phyloP scores from a whole-genome alignment of 202 grass and related monocot species.

The Eragrostis tef region DNA sequence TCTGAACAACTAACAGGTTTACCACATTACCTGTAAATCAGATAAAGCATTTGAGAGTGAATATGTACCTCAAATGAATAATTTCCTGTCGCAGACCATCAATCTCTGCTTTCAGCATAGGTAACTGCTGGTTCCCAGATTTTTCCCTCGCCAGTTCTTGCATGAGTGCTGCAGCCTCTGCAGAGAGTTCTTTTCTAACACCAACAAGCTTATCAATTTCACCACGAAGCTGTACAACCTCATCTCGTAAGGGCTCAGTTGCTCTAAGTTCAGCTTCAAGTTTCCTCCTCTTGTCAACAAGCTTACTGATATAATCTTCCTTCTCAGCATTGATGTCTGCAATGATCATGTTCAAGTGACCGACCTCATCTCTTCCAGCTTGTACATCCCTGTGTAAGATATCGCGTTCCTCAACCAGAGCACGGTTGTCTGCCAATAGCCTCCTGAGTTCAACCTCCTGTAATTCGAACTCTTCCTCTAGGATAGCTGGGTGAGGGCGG shows the following conservation, averaged over 20 bases:
- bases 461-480: conserved; percentile 65
- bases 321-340: conserved; percentile 66
- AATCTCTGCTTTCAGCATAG: conserved; percentile 63
- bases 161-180: conserved; percentile 61
- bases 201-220: conserved; percentile 65
- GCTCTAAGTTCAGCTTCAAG: conserved; percentile 81
- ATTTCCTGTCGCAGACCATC: conserved; percentile 63
- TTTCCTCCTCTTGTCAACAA: conserved; percentile 72
- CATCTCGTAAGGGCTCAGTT: conserved; percentile 65
- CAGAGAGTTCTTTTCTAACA: conserved; percentile 71
- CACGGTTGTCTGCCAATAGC: conserved; percentile 62
- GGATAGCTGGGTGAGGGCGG: conserved; percentile 50
- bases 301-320: conserved; percentile 64
- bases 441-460: conserved; percentile 59
- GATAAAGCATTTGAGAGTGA: conserved; percentile 27
- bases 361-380: conserved; percentile 64
- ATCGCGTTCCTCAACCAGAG: conserved; percentile 57
- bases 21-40: conserved; percentile 38
- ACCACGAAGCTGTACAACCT: conserved; percentile 58
- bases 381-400: conserved; percentile 60
- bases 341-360: conserved; percentile 55
- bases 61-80: conserved; percentile 60
- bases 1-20: conserved; percentile 15
- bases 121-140: conserved; percentile 63
- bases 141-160: conserved; percentile 59